Evolutionary conservation across 179 eudicot species (phyloP), one percentile per base, ranked within the genome.

Genomic region (Heliamphora pulchella): DNA sequence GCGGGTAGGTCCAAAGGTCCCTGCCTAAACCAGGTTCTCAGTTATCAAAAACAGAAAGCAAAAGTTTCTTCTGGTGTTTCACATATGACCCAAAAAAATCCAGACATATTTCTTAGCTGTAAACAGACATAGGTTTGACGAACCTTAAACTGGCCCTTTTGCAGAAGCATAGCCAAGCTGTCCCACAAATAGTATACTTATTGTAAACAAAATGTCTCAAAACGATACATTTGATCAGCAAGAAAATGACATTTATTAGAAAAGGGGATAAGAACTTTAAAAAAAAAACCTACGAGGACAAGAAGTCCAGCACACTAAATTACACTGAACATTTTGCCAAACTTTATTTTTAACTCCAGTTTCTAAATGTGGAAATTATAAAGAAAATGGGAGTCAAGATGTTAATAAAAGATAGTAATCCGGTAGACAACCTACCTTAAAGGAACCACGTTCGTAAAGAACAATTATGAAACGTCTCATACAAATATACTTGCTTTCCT

Each of bases 381-480:
- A 71, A 31, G 11, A 72, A 53, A 63, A 43, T 51, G 59, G 63
- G 39, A 59, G 18, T 53, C 13, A 66, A 67, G 44, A 72, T 8
- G 70, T 14, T 59, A 1, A 83, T 39, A 82, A 31, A 76, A 51
- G 80, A 15, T 70, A 31, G 66, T 4, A 4, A 76, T 72, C 74
- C 61, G 66, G 39, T 46, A 59, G 43, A 71, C 39, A 46, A 51
- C 71, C 44, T 58, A 96, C 99, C 99, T 96, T 92, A 39, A 93
- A 74, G 14, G 94, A 92, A 80, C 97, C 98, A 87, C 90, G 92
- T 83, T 96, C 99, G 78, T 85, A 91, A 84, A 96, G 98, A 84
- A 96, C 97, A 78, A 91, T 91, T 58, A 96, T 87, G 88, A 96
- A 94, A 76, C 99, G 97, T 83, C 97, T 92, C 89, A 96, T 83